phyloP scores from a whole-genome alignment of 306 rosid species.

The Gynostemma pentaphyllum region DNA sequence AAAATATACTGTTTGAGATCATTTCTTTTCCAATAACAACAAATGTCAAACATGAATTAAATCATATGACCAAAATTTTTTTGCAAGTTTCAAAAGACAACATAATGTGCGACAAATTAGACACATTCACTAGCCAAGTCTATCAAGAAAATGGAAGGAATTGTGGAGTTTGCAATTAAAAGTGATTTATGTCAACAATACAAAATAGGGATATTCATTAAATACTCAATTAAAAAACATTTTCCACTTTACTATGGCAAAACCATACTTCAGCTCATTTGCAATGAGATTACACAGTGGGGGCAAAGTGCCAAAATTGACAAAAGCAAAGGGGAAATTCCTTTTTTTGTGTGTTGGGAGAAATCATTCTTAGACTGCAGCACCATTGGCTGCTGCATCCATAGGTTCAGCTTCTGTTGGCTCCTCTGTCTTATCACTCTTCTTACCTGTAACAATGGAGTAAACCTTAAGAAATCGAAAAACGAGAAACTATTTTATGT shows the following conservation, averaged over 20 bases:
- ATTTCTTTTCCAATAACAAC: too few relatives aligned
- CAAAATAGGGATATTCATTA: conserved; percentile 3
- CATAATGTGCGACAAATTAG: too few relatives aligned
- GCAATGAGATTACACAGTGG: conserved; percentile 31
- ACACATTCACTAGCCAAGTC: not conserved
- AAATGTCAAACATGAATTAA: too few relatives aligned
- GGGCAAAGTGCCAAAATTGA: conserved; percentile 51
- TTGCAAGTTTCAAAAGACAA: too few relatives aligned
- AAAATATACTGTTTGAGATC: too few relatives aligned
- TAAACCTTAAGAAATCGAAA: not conserved
- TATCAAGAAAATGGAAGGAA: not conserved
- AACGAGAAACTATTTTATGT: not conserved
- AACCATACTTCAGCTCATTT: conserved; percentile 5
- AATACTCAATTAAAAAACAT: conserved; percentile 3
- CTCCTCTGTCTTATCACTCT: conserved; percentile 66
- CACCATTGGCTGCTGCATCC: conserved; percentile 47
- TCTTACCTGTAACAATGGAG: conserved; percentile 45
- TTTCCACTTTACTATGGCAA: conserved; percentile 3
- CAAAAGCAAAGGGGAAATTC: not conserved
- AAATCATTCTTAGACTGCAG: conserved; percentile 47
- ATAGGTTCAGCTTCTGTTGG: conserved; percentile 51
- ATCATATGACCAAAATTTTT: too few relatives aligned
- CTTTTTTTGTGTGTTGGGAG: not conserved
- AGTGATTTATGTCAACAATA: not conserved
- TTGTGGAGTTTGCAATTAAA: conserved; percentile 1